These are phyloP conservation scores for Pezicula rhizophila DNA, from an alignment of 2,329 filamentous ascomycete genomes.

Conservation along the genomic window DNA sequence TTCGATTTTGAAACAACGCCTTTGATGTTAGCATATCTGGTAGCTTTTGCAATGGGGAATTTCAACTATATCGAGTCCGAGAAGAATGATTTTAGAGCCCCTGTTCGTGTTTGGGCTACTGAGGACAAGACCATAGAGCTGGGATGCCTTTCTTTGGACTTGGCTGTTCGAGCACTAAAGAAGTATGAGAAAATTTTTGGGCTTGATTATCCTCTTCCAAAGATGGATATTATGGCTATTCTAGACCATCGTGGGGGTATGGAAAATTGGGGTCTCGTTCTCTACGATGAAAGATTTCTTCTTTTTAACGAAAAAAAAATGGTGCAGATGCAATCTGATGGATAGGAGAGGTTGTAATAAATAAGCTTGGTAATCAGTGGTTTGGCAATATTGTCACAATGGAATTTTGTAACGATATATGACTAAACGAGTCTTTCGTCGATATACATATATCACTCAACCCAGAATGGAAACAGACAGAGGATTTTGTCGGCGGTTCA, in stretches of 20 bases:
- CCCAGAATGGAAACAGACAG: not conserved
- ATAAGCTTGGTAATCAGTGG: constrained; percentile 96
- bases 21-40: constrained; percentile 90
- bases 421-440: too few relatives aligned
- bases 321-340: constrained; percentile 86
- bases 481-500: too few relatives aligned
- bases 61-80: constrained; percentile 91
- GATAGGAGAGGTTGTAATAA: constrained; percentile 91
- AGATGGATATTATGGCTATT: constrained; percentile 96
- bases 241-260: constrained; percentile 72
- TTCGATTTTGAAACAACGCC: constrained; percentile 91
- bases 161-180: constrained; percentile 81
- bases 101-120: constrained; percentile 89
- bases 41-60: constrained; percentile 91
- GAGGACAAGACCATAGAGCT: constrained; percentile 76
- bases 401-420: constrained; percentile 42
- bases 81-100: constrained; percentile 69
- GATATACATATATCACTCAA: not conserved
- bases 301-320: constrained; percentile 85
- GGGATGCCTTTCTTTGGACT: constrained; percentile 81
- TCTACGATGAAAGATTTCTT: constrained; percentile 30
- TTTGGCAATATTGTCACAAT: constrained; percentile 96
- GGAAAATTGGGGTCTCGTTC: too few relatives aligned
- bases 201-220: constrained; percentile 83
- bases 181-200: constrained; percentile 92